A percentile compares a stretch with the other conserved stretches of the same genome.
phyloP scores from a whole-genome alignment of 306 rosid species.

The Pterocarpus macrocarpus region DNA sequence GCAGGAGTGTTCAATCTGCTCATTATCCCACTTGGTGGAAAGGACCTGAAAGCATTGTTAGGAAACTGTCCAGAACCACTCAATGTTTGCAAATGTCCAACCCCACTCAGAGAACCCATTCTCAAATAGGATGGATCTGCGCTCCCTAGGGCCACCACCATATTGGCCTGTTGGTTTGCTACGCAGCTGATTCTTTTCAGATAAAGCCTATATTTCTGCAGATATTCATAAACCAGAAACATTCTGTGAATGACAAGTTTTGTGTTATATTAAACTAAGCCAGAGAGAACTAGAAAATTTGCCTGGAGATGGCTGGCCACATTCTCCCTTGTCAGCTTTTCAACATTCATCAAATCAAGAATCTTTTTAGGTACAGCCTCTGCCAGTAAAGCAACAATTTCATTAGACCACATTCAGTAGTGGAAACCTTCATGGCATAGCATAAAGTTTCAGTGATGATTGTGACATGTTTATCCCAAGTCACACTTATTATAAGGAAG shows the following conservation, averaged over 20 bases:
- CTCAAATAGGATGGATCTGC: conserved; percentile 80
- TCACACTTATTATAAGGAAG: conserved; percentile 21
- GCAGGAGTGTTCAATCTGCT: conserved; percentile 82
- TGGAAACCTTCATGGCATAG: conserved; percentile 25
- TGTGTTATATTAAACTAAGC: conserved; percentile 35
- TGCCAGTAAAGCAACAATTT: conserved; percentile 57
- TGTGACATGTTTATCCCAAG: conserved; percentile 12
- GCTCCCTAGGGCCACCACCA: conserved; percentile 84
- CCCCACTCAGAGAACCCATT: conserved; percentile 66
- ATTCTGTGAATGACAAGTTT: conserved; percentile 29
- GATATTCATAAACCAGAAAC: conserved; percentile 42
- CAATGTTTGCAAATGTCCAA: conserved; percentile 63
- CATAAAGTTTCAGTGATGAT: conserved; percentile 12
- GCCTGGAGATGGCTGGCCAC: conserved; percentile 99
- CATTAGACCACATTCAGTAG: conserved; percentile 25
- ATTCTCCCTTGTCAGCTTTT: conserved; percentile 94
- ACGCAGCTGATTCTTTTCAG: conserved; percentile 86
- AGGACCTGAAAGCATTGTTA: conserved; percentile 65
- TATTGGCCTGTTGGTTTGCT: conserved; percentile 91
- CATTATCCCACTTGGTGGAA: conserved; percentile 71
- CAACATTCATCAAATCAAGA: conserved; percentile 95
- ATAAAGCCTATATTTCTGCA: conserved; percentile 96
- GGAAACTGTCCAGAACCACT: conserved; percentile 71
- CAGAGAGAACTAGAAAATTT: conserved; percentile 47
- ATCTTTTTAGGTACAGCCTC: conserved; percentile 97